Conservation (phyloP, 148 eudicot genomes). For the Cornus controversa region DNA sequence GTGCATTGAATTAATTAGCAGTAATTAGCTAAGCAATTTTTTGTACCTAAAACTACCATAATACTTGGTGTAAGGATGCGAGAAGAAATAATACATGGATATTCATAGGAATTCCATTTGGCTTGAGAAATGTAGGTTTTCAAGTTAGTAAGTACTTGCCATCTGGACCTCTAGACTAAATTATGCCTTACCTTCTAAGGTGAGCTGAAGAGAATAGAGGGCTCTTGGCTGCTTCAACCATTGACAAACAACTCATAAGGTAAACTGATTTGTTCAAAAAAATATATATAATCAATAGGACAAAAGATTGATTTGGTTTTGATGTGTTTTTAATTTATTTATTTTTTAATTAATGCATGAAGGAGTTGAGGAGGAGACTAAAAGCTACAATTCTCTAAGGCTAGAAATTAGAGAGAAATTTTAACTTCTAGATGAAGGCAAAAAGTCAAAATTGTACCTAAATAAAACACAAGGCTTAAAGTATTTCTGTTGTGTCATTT, state of each 20-base stretch:
- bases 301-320: background rate
- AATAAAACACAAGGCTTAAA: no score
- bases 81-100: no score
- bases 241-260: slow-evolving; percentile 70
- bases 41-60: no score
- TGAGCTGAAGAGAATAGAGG: slow-evolving; percentile 82
- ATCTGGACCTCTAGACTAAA: slow-evolving; percentile 62
- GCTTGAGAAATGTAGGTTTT: slow-evolving; percentile 69
- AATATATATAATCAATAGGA: background rate
- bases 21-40: no score
- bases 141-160: slow-evolving; percentile 76
- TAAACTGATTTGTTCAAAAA: no score
- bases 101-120: no score
- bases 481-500: no score
- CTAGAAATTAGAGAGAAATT: no score
- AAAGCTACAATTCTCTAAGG: slow-evolving; percentile 15
- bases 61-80: no score
- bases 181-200: slow-evolving; percentile 64
- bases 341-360: slow-evolving; percentile 22
- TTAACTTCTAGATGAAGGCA: no score
- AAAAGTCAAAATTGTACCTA: no score
- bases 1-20: no score
- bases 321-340: background rate
- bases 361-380: slow-evolving; percentile 55
- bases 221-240: slow-evolving; percentile 48